These are phyloP conservation scores for Parasarocladium wereldwijsianum DNA, from an alignment of 2,329 filamentous ascomycete species.

Conservation along the genomic window DNA sequence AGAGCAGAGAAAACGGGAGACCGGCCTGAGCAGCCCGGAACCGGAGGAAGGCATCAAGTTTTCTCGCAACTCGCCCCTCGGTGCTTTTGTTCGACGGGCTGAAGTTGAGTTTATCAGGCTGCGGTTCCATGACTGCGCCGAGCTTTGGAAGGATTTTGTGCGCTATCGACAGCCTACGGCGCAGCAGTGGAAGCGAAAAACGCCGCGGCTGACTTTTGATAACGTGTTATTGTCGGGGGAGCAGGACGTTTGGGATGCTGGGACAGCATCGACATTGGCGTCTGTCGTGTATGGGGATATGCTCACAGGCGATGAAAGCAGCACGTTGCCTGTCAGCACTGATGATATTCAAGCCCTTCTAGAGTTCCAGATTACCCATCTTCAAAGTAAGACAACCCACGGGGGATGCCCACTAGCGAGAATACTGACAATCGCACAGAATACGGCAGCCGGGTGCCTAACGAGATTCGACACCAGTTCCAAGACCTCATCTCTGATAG, in stretches of 20 bases:
- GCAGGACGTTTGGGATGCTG: constrained; percentile 30
- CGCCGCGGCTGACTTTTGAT: constrained; percentile 43
- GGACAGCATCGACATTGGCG: constrained; percentile 28
- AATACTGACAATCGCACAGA: constrained; percentile 27
- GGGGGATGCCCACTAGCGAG: neutral
- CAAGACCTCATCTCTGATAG: constrained; percentile 52
- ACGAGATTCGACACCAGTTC: constrained; percentile 58
- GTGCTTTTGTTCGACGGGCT: constrained; percentile 62
- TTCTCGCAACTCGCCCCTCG: constrained; percentile 63
- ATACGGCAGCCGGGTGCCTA: constrained; percentile 63
- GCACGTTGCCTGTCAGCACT: constrained; percentile 44
- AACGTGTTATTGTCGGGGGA: constrained; percentile 35
- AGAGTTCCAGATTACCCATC: constrained; percentile 76
- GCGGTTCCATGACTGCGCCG: constrained; percentile 63
- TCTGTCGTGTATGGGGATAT: constrained; percentile 37
- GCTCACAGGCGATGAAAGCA: constrained; percentile 23
- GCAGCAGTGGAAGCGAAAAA: constrained; percentile 46
- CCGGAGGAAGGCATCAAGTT: constrained; percentile 41
- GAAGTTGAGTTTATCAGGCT: constrained; percentile 68
- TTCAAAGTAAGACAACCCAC: constrained; percentile 49
- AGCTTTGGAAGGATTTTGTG: constrained; percentile 72
- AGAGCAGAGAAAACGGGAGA: constrained; percentile 34
- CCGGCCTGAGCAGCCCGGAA: constrained; percentile 27
- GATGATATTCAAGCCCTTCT: constrained; percentile 70
- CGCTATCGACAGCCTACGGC: constrained; percentile 67